Conservation (phyloP, 345 rosid genomes). For the Ricinus communis region DNA sequence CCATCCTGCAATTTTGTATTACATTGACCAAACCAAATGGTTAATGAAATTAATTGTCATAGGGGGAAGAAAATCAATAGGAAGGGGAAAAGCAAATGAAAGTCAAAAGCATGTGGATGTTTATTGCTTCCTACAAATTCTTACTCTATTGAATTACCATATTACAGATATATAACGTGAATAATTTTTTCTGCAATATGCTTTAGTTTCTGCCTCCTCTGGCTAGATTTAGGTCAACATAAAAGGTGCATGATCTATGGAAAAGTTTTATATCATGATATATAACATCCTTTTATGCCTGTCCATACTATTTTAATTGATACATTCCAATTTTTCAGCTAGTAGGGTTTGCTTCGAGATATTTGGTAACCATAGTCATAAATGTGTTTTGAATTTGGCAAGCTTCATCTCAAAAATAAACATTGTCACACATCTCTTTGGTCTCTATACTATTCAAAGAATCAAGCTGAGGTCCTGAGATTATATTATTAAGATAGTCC, state of each 20-base stretch:
- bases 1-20: conserved; percentile 60
- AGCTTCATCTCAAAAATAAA: not conserved
- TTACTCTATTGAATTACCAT: not conserved
- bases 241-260: not conserved
- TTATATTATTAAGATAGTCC: not conserved
- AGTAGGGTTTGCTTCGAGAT: not conserved
- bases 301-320: not conserved
- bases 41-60: not conserved
- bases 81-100: not conserved
- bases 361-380: not conserved
- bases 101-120: not conserved
- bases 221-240: not conserved
- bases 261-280: not conserved
- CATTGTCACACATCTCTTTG: too few species aligned
- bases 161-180: not conserved
- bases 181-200: not conserved
- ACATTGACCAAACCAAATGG: not conserved
- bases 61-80: not conserved
- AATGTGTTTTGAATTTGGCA: too few species aligned
- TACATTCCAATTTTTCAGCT: not conserved
- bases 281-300: not conserved
- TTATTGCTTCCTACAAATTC: not conserved
- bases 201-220: not conserved
- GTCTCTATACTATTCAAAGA: too few species aligned
- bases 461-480: not conserved